Evolutionary conservation across 257 asterid genomes (phyloP), one percentile per base, ranked within the genome.

Genomic region (Anisodus acutangulus): DNA sequence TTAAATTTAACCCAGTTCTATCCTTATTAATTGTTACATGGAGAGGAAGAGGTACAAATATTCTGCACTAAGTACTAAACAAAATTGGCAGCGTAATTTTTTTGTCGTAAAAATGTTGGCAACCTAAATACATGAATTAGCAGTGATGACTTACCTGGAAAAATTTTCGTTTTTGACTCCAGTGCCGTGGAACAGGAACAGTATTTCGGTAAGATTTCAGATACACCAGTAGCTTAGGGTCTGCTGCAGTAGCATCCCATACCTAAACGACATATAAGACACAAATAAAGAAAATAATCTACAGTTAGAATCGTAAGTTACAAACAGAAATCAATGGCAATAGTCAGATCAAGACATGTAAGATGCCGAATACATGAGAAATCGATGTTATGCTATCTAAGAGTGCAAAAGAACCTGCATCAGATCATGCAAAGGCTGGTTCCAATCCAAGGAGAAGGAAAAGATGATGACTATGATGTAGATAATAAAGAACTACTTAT

Each of bases 121-220:
- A 31, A 45, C 37, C 47, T 60, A 19, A 39, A 35, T 53, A 78
- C 53, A 13, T 67, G 26, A 84, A 72, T 47, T n/a, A 17, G 59
- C 39, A 72, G 80, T n/a, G 80, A n/a, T 45, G 54, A 88, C 85
- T 89, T 86, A 96, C 99, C 99, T 96, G 99, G 86, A 94, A 88
- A 90, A 92, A 96, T 86, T 94, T 96, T 83, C 99, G 88, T 85
- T 96, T 96, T 92, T 96, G 99, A 87, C 94, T 91, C 99, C 99
- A 94, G 88, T 96, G 99, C 31, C 99, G 94, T n/a, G 99, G 99
- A 79, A 96, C 99, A 10, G 98, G 98, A 85, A 96, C 99, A 37
- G 98, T 91, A 82, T 96, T 96, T 74, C 98, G 90, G 80, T 94
- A 96, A 8, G 99, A 94, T 90, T 96, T 96, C 74, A 96, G 92